Conservation (phyloP, 23 red algal genomes). For the Cyanidium caldarium region DNA sequence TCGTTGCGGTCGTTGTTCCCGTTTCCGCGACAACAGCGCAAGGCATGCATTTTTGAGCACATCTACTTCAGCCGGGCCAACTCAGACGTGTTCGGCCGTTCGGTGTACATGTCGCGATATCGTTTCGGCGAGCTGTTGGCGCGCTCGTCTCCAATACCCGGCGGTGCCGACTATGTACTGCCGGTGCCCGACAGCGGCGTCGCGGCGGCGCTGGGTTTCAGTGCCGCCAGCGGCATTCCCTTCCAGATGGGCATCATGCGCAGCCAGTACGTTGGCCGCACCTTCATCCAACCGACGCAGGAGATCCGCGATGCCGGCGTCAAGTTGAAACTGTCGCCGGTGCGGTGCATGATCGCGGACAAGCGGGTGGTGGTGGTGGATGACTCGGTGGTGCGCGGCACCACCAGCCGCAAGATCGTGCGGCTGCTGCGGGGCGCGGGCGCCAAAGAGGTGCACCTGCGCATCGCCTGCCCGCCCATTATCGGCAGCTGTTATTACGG, state of each 20-base stretch:
- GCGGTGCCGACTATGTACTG: constrained; percentile 38
- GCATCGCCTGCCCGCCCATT: constrained; percentile 91
- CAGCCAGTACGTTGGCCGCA: constrained; percentile 85
- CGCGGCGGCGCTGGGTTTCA: constrained; percentile 76
- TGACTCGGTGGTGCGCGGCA: constrained; percentile 91
- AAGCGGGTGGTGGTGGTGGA: constrained; percentile 71
- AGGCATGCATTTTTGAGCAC: constrained; percentile 94
- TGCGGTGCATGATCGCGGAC: constrained; percentile 51
- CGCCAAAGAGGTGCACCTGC: constrained; percentile 77
- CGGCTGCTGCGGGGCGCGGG: constrained; percentile 76
- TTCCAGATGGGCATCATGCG: constrained; percentile 92
- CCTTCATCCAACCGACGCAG: constrained; percentile 93
- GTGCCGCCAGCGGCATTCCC: constrained; percentile 51
- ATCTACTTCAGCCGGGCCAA: constrained; percentile 81
- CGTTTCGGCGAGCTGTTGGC: constrained; percentile 91
- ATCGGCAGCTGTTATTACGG: constrained; percentile 88
- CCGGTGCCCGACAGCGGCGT: constrained; percentile 75
- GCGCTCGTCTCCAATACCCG: constrained; percentile 8
- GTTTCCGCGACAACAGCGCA: constrained; percentile 57
- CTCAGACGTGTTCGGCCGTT: constrained; percentile 76
- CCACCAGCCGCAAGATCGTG: constrained; percentile 84
- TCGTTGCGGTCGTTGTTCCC: constrained; percentile 27
- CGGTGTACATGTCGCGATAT: constrained; percentile 77
- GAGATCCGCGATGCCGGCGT: constrained; percentile 75
- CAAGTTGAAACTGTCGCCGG: constrained; percentile 72